phyloP scores from a whole-genome alignment of 352 stramenopile genomes.

The Globisporangium apiculatum region DNA sequence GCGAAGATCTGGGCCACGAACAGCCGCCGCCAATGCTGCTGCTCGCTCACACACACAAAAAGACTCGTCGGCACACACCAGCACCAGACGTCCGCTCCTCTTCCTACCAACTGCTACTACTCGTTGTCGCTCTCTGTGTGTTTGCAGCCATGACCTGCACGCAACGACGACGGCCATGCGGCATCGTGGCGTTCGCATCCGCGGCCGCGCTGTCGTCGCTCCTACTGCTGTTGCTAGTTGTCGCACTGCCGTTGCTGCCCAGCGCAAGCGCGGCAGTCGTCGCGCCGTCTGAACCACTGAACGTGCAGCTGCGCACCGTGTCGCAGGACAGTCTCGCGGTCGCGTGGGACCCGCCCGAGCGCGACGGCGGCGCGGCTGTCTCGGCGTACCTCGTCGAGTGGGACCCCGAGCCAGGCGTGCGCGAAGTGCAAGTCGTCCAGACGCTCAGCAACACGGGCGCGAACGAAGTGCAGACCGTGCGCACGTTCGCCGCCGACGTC shows the following conservation, averaged over 20 bases:
- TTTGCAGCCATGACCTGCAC: too few species aligned
- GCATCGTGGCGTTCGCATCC: too few species aligned
- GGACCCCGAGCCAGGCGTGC: slow-evolving; percentile 85
- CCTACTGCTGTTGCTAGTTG: too few species aligned
- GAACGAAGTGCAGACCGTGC: slow-evolving; percentile 93
- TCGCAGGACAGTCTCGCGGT: slow-evolving; percentile 67
- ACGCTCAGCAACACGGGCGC: slow-evolving; percentile 78
- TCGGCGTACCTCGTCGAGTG: slow-evolving; percentile 86
- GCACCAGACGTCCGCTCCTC: too few species aligned
- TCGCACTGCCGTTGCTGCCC: not conserved
- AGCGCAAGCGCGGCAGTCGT: not conserved
- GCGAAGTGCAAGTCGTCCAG: slow-evolving; percentile 85
- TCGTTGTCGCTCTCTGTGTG: too few species aligned
- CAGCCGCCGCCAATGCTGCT: too few species aligned
- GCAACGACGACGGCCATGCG: too few species aligned
- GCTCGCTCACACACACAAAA: too few species aligned
- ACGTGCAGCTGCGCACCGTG: slow-evolving; percentile 57
- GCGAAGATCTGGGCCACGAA: too few species aligned
- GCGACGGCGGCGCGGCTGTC: slow-evolving; percentile 70
- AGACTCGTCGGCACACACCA: too few species aligned
- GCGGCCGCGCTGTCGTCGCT: too few species aligned
- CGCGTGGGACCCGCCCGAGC: slow-evolving; percentile 60
- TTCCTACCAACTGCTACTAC: too few species aligned
- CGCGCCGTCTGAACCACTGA: slow-evolving; percentile 45
- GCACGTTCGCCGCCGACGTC: slow-evolving; percentile 75